A percentile compares a stretch with the other conserved stretches of the same genome.
These are phyloP conservation scores for Auricularia heimuer DNA, from an alignment of 768 basidiomycete genomes.

Conservation along the genomic window DNA sequence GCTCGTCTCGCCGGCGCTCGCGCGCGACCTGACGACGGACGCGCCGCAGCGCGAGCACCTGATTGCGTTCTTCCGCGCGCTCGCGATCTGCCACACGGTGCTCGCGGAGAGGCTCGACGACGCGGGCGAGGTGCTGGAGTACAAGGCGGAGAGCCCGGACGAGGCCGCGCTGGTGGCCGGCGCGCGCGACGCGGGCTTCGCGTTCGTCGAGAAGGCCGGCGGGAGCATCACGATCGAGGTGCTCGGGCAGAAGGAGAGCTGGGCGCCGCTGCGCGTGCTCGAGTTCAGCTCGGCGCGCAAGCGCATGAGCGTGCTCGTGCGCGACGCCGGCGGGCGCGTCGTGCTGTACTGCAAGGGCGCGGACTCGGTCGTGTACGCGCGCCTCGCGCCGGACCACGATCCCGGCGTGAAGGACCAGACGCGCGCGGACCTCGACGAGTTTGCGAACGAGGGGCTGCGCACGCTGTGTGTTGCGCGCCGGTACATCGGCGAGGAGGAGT, in stretches of 20 bases:
- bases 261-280: conserved; percentile 66
- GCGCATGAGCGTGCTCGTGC: conserved; percentile 88
- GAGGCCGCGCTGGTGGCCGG: conserved; percentile 90
- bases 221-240: conserved; percentile 81
- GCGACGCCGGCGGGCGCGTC: conserved; percentile 72
- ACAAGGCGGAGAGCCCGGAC: conserved; percentile 95
- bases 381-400: conserved; percentile 72
- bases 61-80: conserved; percentile 83
- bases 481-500: conserved; percentile 74
- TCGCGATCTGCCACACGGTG: conserved; percentile 91
- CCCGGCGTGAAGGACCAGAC: conserved; percentile 65
- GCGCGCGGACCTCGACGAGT: conserved; percentile 78
- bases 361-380: conserved; percentile 86
- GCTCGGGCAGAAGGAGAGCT: conserved; percentile 78
- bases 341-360: conserved; percentile 95
- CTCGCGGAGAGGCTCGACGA: conserved; percentile 69
- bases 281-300: conserved; percentile 95
- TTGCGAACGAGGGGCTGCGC: conserved; percentile 86
- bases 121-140: conserved; percentile 48
- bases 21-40: conserved; percentile 55
- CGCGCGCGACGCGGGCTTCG: conserved; percentile 88
- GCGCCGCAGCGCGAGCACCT: conserved; percentile 55
- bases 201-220: conserved; percentile 69
- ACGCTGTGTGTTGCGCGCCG: conserved; percentile 86
- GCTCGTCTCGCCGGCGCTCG: conserved; percentile 77